A percentile compares a stretch with the other conserved stretches of the same genome.
These are phyloP conservation scores for Echium plantagineum DNA, from an alignment of 257 asterid species.

Conservation along the genomic window DNA sequence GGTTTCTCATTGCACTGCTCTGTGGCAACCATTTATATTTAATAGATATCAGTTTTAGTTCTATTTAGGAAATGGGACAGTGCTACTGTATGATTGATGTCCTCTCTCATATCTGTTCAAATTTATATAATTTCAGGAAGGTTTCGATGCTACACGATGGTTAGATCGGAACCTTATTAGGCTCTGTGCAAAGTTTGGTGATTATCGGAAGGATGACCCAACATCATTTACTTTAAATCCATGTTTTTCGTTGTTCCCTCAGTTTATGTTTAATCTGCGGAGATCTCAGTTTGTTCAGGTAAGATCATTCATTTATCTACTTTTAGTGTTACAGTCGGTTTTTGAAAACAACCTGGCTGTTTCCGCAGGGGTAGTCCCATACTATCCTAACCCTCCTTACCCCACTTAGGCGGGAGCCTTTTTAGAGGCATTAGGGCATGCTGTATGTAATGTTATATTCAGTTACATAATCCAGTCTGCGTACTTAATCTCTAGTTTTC, in stretches of 20 bases:
- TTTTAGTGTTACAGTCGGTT: too few species aligned
- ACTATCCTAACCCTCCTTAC: too few species aligned
- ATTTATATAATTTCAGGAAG: constrained; percentile 48
- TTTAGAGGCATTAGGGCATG: too few species aligned
- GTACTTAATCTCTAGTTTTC: not conserved
- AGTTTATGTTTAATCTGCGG: constrained; percentile 74
- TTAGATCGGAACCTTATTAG: constrained; percentile 75
- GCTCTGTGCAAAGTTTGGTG: constrained; percentile 73
- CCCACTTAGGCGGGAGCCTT: too few species aligned
- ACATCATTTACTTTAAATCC: constrained; percentile 61
- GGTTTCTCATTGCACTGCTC: too few species aligned
- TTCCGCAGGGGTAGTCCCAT: too few species aligned
- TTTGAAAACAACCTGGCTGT: too few species aligned
- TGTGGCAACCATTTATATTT: too few species aligned
- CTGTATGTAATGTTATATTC: too few species aligned
- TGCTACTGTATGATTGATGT: too few species aligned
- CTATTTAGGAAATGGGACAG: not conserved
- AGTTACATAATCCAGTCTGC: not conserved
- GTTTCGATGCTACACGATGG: constrained; percentile 92
- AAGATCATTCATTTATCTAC: not conserved
- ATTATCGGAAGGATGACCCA: constrained; percentile 74
- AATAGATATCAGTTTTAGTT: too few species aligned
- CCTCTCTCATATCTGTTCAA: not conserved
- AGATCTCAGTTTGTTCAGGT: constrained; percentile 84
- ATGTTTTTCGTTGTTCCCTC: constrained; percentile 65